Evolutionary conservation across 345 rosid genomes (phyloP), one percentile per base, ranked within the genome.

Genomic region (Melaleuca alternifolia): DNA sequence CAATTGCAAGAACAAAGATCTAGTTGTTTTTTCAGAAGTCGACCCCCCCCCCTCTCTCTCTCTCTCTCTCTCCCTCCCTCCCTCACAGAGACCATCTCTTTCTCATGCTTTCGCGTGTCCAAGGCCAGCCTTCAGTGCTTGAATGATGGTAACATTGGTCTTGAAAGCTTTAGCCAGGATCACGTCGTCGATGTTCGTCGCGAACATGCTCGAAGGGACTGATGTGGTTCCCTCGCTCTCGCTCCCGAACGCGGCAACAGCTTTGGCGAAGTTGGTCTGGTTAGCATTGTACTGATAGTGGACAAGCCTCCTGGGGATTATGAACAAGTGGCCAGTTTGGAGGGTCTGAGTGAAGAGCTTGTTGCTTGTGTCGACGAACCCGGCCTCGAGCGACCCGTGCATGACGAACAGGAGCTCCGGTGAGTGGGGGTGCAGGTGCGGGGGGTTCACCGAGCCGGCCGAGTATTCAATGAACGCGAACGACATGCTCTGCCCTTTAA

Each of bases 141-240:
- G 71, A n/a, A 28, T 59, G 50, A 84, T 76, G 23, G 54, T 50
- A 21, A 88, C 84, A 37, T 83, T 85, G 4, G 88, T 86, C 51
- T 89, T 89, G 84, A 89, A 89, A 15, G 91, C 87, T 59, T 86
- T 88, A 28, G 87, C 88, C 85, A 88, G n/a, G 15, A 88, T 28
- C 10, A 5, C 48, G 41, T 83, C 71, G 20, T 89, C 84, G 33
- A 87, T 84, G n/a, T 85, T 87, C 6, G 85, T 79, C 5, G 81
- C 28, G 16, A 88, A 88, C 75, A 82, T 50, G 5, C 50, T 82
- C 2, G 20, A 1, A 6, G 91, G 89, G 76, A 88, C 11, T 3
- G 88, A 88, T 23, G 86, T 84, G 3, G 87, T 89, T 77, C 89
- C 89, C 2, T 87, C 76, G 33, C 61, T 86, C 6, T 89, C 84